These are phyloP conservation scores for Akebia trifoliata DNA, from an alignment of 164 flowering plant genomes.

Conservation along the genomic window DNA sequence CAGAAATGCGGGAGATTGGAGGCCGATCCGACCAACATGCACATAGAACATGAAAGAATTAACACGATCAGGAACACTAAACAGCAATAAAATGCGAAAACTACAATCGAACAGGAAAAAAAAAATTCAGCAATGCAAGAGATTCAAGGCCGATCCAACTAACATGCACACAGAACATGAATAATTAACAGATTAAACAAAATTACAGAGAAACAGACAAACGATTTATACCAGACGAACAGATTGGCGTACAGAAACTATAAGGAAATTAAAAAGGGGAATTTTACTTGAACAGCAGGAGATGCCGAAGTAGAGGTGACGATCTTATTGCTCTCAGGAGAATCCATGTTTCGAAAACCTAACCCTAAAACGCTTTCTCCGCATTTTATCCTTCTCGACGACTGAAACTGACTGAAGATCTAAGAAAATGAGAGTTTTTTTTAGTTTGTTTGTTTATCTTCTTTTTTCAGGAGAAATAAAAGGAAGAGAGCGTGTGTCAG, in stretches of 20 bases:
- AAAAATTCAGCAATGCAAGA: not conserved
- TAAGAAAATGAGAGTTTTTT: not conserved
- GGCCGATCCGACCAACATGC: not conserved
- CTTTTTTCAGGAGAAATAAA: not conserved
- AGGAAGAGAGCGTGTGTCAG: too few relatives aligned
- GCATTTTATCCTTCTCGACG: conserved; percentile 10
- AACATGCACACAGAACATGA: not conserved
- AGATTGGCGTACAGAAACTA: not conserved
- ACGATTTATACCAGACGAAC: not conserved
- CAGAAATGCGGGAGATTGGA: not conserved
- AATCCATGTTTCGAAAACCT: conserved; percentile 35
- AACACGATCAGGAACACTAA: not conserved
- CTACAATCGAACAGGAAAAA: not conserved
- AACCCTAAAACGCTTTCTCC: conserved; percentile 14
- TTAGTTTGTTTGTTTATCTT: not conserved
- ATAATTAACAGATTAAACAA: not conserved
- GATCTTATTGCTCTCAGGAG: conserved; percentile 25
- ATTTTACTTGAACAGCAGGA: conserved; percentile 29
- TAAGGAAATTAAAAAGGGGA: not conserved
- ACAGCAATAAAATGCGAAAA: not conserved
- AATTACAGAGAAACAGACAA: not conserved
- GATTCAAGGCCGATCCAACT: not conserved
- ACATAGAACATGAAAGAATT: too few relatives aligned
- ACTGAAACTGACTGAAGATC: conserved; percentile 14
- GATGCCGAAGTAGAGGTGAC: conserved; percentile 13